Evolutionary conservation across 164 flowering plant species (phyloP).

Genomic region (Chloranthus sessilifolius): DNA sequence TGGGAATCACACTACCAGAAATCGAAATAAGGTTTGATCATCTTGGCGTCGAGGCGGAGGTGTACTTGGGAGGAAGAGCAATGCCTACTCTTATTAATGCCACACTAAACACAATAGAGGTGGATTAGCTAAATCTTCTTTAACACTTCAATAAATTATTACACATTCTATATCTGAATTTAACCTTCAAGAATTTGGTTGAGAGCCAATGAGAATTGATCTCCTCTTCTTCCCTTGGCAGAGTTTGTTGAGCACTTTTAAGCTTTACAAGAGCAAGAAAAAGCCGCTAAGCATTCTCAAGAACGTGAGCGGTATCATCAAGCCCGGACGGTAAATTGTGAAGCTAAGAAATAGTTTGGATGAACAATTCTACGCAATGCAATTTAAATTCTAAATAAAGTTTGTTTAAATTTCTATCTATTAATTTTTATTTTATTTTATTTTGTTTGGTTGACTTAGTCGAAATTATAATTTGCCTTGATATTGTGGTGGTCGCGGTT

Average conservation of each 20-base stretch:
- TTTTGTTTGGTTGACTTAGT: too few species aligned
- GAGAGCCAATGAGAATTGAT: too few species aligned
- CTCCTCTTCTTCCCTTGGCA: slow-evolving; percentile 7
- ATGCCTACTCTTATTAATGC: slow-evolving; percentile 57
- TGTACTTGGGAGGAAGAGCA: slow-evolving; percentile 50
- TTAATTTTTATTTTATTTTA: too few species aligned
- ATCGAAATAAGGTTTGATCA: slow-evolving; percentile 54
- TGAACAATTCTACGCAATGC: too few species aligned
- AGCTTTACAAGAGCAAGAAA: slow-evolving; percentile 21
- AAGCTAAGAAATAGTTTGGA: too few species aligned
- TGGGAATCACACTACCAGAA: slow-evolving; percentile 52
- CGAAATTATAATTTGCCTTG: too few species aligned
- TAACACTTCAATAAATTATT: too few species aligned
- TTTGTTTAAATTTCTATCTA: too few species aligned
- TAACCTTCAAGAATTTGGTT: too few species aligned
- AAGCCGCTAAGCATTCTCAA: slow-evolving; percentile 21
- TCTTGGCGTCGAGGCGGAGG: slow-evolving; percentile 47
- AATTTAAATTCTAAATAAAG: too few species aligned
- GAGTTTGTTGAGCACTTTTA: slow-evolving; percentile 19
- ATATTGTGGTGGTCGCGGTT: too few species aligned
- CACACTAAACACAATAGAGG: slow-evolving; percentile 45
- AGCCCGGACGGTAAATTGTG: slow-evolving; percentile 36
- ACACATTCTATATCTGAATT: too few species aligned
- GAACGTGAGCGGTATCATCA: slow-evolving; percentile 27
- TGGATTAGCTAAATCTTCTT: not conserved